phyloP scores from a whole-genome alignment of 2,329 filamentous ascomycete species.

The Colletotrichum falcatum region DNA sequence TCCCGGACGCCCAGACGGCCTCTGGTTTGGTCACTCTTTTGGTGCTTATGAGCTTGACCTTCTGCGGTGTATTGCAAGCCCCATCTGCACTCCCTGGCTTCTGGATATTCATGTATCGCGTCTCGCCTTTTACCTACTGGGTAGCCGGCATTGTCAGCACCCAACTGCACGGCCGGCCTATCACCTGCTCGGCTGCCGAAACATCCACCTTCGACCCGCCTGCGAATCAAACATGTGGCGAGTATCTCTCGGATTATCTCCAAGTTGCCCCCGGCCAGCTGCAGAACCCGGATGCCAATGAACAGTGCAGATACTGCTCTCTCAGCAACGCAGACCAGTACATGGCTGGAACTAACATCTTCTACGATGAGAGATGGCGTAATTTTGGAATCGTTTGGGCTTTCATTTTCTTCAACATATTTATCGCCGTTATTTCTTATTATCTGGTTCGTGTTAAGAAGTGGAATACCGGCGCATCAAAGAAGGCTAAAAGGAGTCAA shows the following conservation, averaged over 20 bases:
- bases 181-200: conserved; percentile 68
- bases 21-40: conserved; percentile 71
- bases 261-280: conserved; percentile 65
- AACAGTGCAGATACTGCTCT: conserved; percentile 75
- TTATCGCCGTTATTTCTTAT: conserved; percentile 69
- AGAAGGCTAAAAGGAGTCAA: too few species aligned
- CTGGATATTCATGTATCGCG: conserved; percentile 83
- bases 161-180: conserved; percentile 66
- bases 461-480: too few species aligned
- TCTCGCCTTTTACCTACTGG: conserved; percentile 76
- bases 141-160: conserved; percentile 76
- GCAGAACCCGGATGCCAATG: conserved; percentile 68
- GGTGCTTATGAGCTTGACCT: conserved; percentile 69
- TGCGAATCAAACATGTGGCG: conserved; percentile 68
- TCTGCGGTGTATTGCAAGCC: conserved; percentile 73
- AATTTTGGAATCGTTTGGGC: conserved; percentile 79
- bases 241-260: conserved; percentile 72
- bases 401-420: conserved; percentile 74
- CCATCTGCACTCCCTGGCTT: conserved; percentile 72
- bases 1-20: conserved; percentile 77
- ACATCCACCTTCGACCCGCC: conserved; percentile 75
- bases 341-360: conserved; percentile 59
- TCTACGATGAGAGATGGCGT: conserved; percentile 70
- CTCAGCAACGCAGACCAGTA: conserved; percentile 73
- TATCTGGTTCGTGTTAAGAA: conserved; percentile 50